These are phyloP conservation scores for Staphylotrichum tortipilum DNA, from an alignment of 495 filamentous ascomycete species.

Conservation along the genomic window DNA sequence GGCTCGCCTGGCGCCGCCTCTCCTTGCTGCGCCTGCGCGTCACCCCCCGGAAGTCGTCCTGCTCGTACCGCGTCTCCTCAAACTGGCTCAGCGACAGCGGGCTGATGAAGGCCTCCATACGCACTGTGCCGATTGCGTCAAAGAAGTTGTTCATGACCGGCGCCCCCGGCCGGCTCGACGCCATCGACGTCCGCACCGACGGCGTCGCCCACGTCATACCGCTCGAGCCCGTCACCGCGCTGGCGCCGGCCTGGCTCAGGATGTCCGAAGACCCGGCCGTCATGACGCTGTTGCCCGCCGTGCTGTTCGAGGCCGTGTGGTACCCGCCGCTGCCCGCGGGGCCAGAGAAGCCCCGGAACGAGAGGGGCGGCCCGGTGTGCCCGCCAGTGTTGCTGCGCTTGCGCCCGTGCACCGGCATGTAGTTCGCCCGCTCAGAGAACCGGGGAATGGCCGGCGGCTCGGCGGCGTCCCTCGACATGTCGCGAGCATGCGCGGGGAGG, in stretches of 20 bases:
- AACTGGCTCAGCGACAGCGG: constrained; percentile 38
- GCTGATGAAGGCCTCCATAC: constrained; percentile 94
- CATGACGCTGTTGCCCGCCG: constrained; percentile 42
- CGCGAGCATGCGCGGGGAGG: constrained; percentile 26
- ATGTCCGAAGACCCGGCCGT: constrained; percentile 53
- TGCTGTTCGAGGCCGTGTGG: constrained; percentile 40
- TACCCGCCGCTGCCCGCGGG: constrained; percentile 37
- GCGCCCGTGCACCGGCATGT: constrained; percentile 50
- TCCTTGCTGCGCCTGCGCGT: constrained; percentile 42
- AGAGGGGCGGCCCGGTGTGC: constrained; percentile 52
- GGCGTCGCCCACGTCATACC: constrained; percentile 35
- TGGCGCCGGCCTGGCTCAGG: constrained; percentile 32
- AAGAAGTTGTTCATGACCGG: constrained; percentile 50
- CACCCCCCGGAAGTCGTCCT: constrained; percentile 36
- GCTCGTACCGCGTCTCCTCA: constrained; percentile 39
- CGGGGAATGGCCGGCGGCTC: constrained; percentile 75
- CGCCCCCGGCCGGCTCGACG: constrained; percentile 43
- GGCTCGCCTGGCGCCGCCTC: constrained; percentile 39
- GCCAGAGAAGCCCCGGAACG: constrained; percentile 69
- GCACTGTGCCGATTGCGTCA: constrained; percentile 77
- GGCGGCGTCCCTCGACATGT: constrained; percentile 45
- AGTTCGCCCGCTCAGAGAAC: constrained; percentile 48
- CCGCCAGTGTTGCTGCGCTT: constrained; percentile 80
- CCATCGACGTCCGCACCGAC: constrained; percentile 52
- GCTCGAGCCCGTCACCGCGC: constrained; percentile 26